Evolutionary conservation across 2,329 filamentous ascomycete species (phyloP).

Genomic region (Xylaria sp.): DNA sequence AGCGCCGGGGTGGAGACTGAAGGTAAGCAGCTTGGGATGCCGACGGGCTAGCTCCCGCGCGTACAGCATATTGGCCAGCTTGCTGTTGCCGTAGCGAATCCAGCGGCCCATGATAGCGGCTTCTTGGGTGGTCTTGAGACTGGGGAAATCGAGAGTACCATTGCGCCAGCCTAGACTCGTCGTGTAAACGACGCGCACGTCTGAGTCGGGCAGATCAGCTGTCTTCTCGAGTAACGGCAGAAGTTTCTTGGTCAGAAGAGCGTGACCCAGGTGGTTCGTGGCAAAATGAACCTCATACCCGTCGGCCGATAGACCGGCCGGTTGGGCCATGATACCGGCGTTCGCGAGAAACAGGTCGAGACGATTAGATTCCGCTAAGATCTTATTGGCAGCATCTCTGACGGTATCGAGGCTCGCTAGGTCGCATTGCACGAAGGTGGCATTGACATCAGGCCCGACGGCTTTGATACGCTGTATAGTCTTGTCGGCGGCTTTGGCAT

Average conservation of each 20-base stretch:
- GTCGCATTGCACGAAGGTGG: not conserved
- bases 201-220: not conserved
- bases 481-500: conserved; percentile 2
- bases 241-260: not conserved
- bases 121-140: not conserved
- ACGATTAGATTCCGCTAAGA: not conserved
- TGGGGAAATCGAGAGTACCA: not conserved
- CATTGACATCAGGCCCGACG: not conserved
- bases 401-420: not conserved
- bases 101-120: not conserved
- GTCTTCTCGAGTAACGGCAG: not conserved
- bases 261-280: not conserved
- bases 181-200: not conserved
- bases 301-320: not conserved
- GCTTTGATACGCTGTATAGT: not conserved
- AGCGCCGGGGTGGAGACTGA: not conserved
- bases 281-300: not conserved
- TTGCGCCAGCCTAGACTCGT: not conserved
- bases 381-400: not conserved
- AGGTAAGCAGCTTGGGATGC: not conserved
- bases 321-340: not conserved
- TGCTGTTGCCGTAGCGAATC: not conserved
- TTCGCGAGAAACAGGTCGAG: not conserved
- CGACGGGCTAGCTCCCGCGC: not conserved
- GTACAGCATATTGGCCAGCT: not conserved